phyloP scores from a whole-genome alignment of 805 yeast species.

The Saturnispora gosingensis region DNA sequence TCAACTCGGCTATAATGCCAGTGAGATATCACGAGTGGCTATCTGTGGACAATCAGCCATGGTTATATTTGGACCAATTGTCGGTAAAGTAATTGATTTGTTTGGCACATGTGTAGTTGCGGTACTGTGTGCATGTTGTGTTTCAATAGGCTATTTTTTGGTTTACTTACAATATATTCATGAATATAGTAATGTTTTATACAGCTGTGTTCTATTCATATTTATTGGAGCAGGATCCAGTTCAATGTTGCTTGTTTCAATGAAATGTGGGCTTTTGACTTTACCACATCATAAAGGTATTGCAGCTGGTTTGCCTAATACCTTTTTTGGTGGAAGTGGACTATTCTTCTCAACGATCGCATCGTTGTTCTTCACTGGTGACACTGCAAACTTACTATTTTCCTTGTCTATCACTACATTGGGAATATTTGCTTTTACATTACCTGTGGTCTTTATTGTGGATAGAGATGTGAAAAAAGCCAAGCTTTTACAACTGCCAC shows the following conservation, averaged over 20 bases:
- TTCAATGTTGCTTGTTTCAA: conserved; percentile 50
- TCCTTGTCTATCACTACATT: conserved; percentile 36
- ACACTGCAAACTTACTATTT: conserved; percentile 45
- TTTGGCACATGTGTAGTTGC: conserved; percentile 50
- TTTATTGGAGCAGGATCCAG: conserved; percentile 65
- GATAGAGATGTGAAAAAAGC: conserved; percentile 28
- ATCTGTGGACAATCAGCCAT: conserved; percentile 61
- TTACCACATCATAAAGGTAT: conserved; percentile 62
- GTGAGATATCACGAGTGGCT: conserved; percentile 56
- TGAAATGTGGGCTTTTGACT: conserved; percentile 64
- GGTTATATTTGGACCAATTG: conserved; percentile 54
- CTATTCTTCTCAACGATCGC: conserved; percentile 53
- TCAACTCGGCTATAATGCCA: conserved; percentile 47
- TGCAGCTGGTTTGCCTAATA: conserved; percentile 68
- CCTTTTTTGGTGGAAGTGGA: conserved; percentile 70
- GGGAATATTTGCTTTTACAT: conserved; percentile 33
- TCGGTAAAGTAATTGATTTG: conserved; percentile 56
- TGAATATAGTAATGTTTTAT: conserved; percentile 29
- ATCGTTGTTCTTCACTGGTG: conserved; percentile 43
- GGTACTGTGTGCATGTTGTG: conserved; percentile 38
- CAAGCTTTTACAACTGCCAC: background rate
- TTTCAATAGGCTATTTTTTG: conserved; percentile 47
- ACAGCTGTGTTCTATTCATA: conserved; percentile 40
- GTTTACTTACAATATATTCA: conserved; percentile 42
- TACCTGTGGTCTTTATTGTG: conserved; percentile 37